phyloP scores from a whole-genome alignment of 1,284 basidiomycete species.

The Austropuccinia psidii region DNA sequence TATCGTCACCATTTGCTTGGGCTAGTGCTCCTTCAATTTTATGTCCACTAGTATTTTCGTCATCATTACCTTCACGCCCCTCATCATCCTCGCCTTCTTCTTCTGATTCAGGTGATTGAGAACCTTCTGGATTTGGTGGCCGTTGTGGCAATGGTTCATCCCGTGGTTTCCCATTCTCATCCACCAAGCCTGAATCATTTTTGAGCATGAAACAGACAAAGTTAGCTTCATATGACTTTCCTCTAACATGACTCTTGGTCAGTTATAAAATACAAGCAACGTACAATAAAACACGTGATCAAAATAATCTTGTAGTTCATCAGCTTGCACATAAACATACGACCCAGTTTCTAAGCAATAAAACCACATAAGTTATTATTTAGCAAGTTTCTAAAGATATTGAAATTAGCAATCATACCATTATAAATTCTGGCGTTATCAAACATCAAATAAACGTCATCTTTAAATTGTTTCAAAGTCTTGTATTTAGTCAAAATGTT shows the following conservation, averaged over 20 bases:
- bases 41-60: too few species aligned
- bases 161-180: conserved; percentile 34
- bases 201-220: background rate
- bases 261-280: background rate
- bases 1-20: too few species aligned
- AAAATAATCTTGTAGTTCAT: conserved; percentile 37
- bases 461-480: conserved; percentile 44
- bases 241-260: too few species aligned
- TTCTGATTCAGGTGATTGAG: too few species aligned
- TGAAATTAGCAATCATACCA: background rate
- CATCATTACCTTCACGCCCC: too few species aligned
- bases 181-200: conserved; percentile 23
- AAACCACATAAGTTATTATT: background rate
- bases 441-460: conserved; percentile 48
- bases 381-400: background rate
- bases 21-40: too few species aligned
- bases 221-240: background rate
- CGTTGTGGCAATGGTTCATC: conserved; percentile 30
- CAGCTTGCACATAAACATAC: conserved; percentile 37
- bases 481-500: conserved; percentile 46
- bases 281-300: conserved; percentile 36
- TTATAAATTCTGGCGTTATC: conserved; percentile 48
- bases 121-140: conserved; percentile 17
- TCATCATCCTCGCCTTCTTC: too few species aligned
- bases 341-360: conserved; percentile 27